Percentiles rank a stretch among this genome's conserved stretches.
These are phyloP conservation scores for Hanseniaspora guilliermondii DNA, from an alignment of 805 yeast species.

Conservation along the genomic window DNA sequence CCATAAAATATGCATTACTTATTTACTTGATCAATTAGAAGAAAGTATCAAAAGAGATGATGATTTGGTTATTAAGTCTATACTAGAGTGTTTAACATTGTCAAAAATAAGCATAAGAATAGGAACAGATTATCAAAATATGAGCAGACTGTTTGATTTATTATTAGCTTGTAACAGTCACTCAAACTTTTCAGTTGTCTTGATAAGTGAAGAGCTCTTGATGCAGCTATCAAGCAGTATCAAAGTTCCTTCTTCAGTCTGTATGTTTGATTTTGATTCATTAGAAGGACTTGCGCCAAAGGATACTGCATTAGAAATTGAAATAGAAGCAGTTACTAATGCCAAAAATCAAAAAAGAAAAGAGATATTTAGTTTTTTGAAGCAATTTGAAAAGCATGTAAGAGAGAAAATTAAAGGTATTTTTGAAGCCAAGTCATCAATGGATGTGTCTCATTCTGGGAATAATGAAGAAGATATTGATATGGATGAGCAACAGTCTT, in stretches of 20 bases:
- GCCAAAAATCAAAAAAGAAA: conserved; percentile 52
- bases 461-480: not conserved
- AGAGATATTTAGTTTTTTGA: conserved; percentile 31
- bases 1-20: conserved; percentile 41
- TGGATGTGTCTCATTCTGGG: not conserved
- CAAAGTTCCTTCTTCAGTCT: conserved; percentile 41
- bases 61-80: conserved; percentile 48
- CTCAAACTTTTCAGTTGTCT: conserved; percentile 37
- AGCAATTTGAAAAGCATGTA: conserved; percentile 32
- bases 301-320: conserved; percentile 43
- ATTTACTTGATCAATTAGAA: conserved; percentile 38
- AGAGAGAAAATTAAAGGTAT: conserved; percentile 18
- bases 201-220: conserved; percentile 37
- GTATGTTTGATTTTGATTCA: conserved; percentile 36
- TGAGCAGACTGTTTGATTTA: conserved; percentile 36
- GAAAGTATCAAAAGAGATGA: conserved; percentile 40
- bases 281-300: conserved; percentile 41
- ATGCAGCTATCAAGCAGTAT: conserved; percentile 31
- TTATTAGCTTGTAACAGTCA: conserved; percentile 43
- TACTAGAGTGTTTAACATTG: conserved; percentile 44
- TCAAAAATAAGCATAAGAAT: conserved; percentile 48
- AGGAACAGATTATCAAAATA: conserved; percentile 43
- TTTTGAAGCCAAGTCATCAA: not conserved
- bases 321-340: conserved; percentile 44
- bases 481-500: not conserved